phyloP scores from a whole-genome alignment of 2,329 filamentous ascomycete genomes.

The Colletotrichum plurivorum region DNA sequence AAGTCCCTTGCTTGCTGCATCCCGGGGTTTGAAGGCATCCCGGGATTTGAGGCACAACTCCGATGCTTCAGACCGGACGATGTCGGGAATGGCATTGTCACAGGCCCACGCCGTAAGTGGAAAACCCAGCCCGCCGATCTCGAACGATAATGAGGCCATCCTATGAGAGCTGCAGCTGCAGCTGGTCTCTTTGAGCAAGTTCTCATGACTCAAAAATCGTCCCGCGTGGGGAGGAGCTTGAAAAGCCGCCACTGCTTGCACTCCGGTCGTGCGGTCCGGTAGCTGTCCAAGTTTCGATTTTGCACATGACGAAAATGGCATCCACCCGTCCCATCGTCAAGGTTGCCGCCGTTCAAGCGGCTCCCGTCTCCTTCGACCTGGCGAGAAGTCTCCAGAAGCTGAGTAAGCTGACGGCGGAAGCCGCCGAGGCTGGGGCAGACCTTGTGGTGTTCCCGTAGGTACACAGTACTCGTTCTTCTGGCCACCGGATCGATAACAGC shows the following conservation, averaged over 20 bases:
- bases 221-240: constrained; percentile 3
- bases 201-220: constrained; percentile 4
- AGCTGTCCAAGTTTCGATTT: not conserved
- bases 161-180: not conserved
- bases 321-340: constrained; percentile 46
- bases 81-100: not conserved
- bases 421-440: constrained; percentile 53
- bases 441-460: constrained; percentile 58
- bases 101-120: constrained; percentile 10
- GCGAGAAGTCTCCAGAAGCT: constrained; percentile 53
- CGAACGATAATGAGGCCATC: constrained; percentile 12
- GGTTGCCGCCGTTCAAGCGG: constrained; percentile 57
- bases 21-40: constrained; percentile 41
- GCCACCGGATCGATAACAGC: not conserved
- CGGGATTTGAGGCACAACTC: constrained; percentile 40
- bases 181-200: not conserved
- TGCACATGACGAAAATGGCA: constrained; percentile 18
- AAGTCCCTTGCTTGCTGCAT: not conserved
- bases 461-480: not conserved
- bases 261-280: not conserved
- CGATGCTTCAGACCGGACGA: constrained; percentile 1
- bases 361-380: constrained; percentile 56
- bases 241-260: constrained; percentile 13
- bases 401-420: constrained; percentile 50
- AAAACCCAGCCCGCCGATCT: not conserved